Base-by-base conservation (phyloP, 768 basidiomycete species). In the Xerocomellus chrysenteron region DNA sequence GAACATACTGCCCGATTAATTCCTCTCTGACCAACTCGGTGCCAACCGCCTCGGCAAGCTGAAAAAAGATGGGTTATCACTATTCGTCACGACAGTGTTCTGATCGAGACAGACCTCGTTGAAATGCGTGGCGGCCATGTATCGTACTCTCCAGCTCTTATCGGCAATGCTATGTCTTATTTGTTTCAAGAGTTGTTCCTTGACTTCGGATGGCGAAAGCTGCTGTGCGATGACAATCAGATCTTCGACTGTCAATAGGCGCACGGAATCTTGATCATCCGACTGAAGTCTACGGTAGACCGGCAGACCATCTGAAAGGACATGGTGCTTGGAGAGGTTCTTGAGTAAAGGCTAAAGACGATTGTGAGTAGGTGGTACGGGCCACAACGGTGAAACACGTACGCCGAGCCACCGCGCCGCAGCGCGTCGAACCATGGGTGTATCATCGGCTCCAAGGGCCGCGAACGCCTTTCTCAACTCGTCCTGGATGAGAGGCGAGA, bases 81-180 rank as follows among this genome's bases (percentile, higher is more conserved):
- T 33, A 28, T 50, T 32, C 8, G 39, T 39, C n/a, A 12, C 39
- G 10, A 37, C 12, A 7, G 37, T 1, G 14, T 46, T 61, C 44
- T 30, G 40, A 30, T 35, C 1, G 24, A 37, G 16, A 60, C 78
- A 54, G 60, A 91, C 93, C 81, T 94, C 90, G 62, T 98, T 97
- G 74, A 98, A 98, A 72, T 98, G 92, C 60, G 84, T 93, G 2
- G 95, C 96, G 16, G 94, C 94, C 95, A 98, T 98, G 73, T 98
- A 99, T 70, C 97, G 81, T 51, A 99, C 97, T 63, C 97, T 81
- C 97, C 97, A 99, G 70, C 94, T 96, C 79, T 98, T 97, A 73
- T 99, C 97, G 12, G 86, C 80, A 47, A 97, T 87, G 61, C 90
- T 91, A 58, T 88, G 83, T 66, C 92, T 85, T 65, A 98, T 87